Conservation (phyloP, 768 basidiomycete species). For the Daedaleopsis nitida region DNA sequence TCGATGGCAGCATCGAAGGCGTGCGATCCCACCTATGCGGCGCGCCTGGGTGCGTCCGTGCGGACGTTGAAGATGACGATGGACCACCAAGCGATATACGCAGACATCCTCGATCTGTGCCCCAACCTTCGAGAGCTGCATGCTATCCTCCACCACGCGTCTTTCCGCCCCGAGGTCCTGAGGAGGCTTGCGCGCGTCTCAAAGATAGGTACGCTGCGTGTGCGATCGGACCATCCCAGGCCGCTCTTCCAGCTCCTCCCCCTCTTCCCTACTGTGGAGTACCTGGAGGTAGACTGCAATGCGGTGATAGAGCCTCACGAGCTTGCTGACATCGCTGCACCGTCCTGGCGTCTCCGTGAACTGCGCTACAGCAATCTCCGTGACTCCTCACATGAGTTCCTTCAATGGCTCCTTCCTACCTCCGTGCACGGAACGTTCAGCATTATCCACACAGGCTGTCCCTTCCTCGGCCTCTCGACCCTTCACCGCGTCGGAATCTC, state of each 20-base stretch:
- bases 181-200: conserved; percentile 2
- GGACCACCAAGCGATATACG: conserved; percentile 7
- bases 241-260: conserved; percentile 15
- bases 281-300: conserved; percentile 13
- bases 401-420: too few species aligned
- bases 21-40: neutral
- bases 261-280: conserved; percentile 4
- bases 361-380: conserved; percentile 10
- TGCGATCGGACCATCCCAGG: conserved; percentile 10
- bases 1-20: neutral
- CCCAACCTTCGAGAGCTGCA: conserved; percentile 9
- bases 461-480: neutral
- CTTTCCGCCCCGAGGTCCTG: conserved; percentile 5
- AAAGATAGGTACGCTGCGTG: conserved; percentile 6
- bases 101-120: conserved; percentile 3
- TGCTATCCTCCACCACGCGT: conserved; percentile 1
- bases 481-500: conserved; percentile 3
- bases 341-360: conserved; percentile 10
- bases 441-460: too few species aligned
- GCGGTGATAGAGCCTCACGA: neutral
- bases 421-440: too few species aligned
- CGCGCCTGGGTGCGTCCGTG: neutral
- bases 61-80: neutral
- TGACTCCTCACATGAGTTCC: too few species aligned
- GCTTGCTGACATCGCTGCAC: neutral